Conservation (phyloP, 2,329 filamentous ascomycete species). For the Nigrospora osmanthi region DNA sequence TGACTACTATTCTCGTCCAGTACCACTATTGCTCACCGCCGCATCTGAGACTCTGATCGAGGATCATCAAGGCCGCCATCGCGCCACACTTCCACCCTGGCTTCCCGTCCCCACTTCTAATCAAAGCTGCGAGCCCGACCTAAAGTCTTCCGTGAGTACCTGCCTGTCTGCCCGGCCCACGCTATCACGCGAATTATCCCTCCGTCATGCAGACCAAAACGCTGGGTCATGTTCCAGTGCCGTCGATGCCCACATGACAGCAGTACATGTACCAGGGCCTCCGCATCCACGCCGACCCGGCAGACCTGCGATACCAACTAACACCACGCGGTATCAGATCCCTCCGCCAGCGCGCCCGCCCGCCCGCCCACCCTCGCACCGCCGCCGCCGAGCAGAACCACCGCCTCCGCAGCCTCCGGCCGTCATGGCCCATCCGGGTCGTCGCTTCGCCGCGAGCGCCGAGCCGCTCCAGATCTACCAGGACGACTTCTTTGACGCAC, state of each 20-base stretch:
- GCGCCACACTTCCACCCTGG: constrained; percentile 20
- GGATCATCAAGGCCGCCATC: constrained; percentile 2
- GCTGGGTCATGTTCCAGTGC: constrained; percentile 5
- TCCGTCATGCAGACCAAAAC: constrained; percentile 4
- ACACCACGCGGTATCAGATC: neutral
- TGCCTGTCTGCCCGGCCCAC: constrained; percentile 8
- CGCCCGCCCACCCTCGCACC: neutral
- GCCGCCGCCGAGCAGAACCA: neutral
- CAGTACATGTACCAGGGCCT: constrained; percentile 7
- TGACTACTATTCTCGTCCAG: neutral
- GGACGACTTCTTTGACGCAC: constrained; percentile 39
- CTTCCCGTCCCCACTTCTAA: constrained; percentile 23
- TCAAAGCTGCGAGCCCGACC: constrained; percentile 15
- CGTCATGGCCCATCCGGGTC: constrained; percentile 46
- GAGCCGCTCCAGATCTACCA: constrained; percentile 45
- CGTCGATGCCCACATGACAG: constrained; percentile 1
- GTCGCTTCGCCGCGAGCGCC: constrained; percentile 35
- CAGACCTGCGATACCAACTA: neutral
- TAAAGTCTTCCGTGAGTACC: constrained; percentile 15
- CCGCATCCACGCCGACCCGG: neutral
- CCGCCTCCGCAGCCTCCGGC: constrained; percentile 19
- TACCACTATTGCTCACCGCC: neutral
- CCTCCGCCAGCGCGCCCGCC: neutral
- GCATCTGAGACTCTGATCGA: constrained; percentile 2
- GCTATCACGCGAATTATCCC: constrained; percentile 6